These are phyloP conservation scores for Phytopythium cucurbitacearum DNA, from an alignment of 352 stramenopile genomes.

Conservation along the genomic window DNA sequence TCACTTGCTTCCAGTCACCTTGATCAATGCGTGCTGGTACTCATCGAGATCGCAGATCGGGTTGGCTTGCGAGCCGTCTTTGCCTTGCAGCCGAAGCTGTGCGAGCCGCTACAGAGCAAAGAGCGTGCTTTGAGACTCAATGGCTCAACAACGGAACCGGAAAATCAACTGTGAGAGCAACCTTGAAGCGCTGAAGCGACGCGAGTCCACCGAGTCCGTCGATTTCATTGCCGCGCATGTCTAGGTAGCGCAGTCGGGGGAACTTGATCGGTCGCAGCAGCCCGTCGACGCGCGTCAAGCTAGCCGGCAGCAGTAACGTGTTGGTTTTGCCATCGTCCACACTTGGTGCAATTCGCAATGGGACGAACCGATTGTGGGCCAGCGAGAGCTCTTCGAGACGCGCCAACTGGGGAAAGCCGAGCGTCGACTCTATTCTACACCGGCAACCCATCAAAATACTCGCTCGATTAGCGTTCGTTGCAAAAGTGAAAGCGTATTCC, in stretches of 20 bases:
- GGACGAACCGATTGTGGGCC: slow-evolving; percentile 59
- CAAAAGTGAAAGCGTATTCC: slow-evolving; percentile 1
- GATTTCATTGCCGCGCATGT: slow-evolving; percentile 67
- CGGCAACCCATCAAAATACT: background rate
- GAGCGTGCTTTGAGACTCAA: background rate
- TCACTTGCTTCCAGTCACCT: slow-evolving; percentile 16
- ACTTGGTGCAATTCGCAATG: background rate
- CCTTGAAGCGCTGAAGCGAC: slow-evolving; percentile 49
- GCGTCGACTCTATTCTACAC: slow-evolving; percentile 41
- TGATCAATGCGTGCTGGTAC: slow-evolving; percentile 45
- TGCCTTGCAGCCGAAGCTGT: slow-evolving; percentile 57
- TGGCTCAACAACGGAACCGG: background rate
- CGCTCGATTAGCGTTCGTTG: background rate
- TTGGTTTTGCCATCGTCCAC: background rate
- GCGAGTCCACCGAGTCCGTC: slow-evolving; percentile 27
- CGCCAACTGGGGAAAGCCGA: slow-evolving; percentile 59
- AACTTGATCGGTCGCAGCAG: slow-evolving; percentile 65
- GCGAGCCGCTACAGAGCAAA: slow-evolving; percentile 30
- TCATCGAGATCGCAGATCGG: slow-evolving; percentile 56
- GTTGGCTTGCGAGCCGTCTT: slow-evolving; percentile 50
- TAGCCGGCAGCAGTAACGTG: slow-evolving; percentile 5
- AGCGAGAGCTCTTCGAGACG: slow-evolving; percentile 66
- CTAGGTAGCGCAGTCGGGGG: slow-evolving; percentile 61
- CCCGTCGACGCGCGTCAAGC: slow-evolving; percentile 45
- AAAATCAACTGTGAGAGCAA: slow-evolving; percentile 8